Evolutionary conservation across 805 yeast species (phyloP).

Genomic region (Candida loeiensis): DNA sequence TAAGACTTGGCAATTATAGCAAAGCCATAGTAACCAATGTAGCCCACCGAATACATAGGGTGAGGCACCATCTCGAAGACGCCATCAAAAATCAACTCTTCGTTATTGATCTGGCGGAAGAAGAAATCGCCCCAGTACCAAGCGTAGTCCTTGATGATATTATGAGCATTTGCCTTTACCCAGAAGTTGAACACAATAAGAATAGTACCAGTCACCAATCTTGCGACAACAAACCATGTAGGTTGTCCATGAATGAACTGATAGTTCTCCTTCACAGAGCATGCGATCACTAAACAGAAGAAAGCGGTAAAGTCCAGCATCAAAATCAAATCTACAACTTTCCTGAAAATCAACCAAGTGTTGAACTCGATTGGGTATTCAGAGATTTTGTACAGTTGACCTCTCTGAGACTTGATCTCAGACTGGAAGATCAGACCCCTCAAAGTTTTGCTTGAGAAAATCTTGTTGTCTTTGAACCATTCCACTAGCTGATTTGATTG

Average conservation of each 20-base stretch:
- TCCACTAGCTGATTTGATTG: slow-evolving; percentile 50
- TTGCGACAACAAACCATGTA: slow-evolving; percentile 41
- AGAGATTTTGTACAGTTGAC: slow-evolving; percentile 25
- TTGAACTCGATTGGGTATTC: slow-evolving; percentile 67
- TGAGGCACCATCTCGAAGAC: slow-evolving; percentile 88
- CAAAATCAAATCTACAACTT: slow-evolving; percentile 72
- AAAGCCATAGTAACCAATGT: slow-evolving; percentile 82
- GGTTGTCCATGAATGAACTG: slow-evolving; percentile 41
- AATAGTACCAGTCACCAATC: slow-evolving; percentile 56
- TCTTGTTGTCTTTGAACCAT: slow-evolving; percentile 37
- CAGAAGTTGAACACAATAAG: slow-evolving; percentile 72
- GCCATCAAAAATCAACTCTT: slow-evolving; percentile 77
- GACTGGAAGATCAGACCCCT: slow-evolving; percentile 38
- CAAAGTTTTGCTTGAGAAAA: slow-evolving; percentile 19
- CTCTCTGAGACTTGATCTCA: slow-evolving; percentile 40
- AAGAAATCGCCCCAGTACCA: slow-evolving; percentile 97
- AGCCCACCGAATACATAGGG: slow-evolving; percentile 90
- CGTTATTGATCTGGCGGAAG: slow-evolving; percentile 62
- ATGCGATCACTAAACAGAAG: slow-evolving; percentile 56
- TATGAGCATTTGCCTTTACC: slow-evolving; percentile 85
- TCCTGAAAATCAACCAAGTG: slow-evolving; percentile 78
- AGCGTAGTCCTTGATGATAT: slow-evolving; percentile 84
- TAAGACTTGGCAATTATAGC: slow-evolving; percentile 75
- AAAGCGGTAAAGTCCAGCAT: slow-evolving; percentile 84
- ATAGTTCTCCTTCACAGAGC: slow-evolving; percentile 35